A percentile compares a stretch with the other conserved stretches of the same genome.
phyloP scores from a whole-genome alignment of 2,329 filamentous ascomycete genomes.

The Colletotrichum chlorophyti region DNA sequence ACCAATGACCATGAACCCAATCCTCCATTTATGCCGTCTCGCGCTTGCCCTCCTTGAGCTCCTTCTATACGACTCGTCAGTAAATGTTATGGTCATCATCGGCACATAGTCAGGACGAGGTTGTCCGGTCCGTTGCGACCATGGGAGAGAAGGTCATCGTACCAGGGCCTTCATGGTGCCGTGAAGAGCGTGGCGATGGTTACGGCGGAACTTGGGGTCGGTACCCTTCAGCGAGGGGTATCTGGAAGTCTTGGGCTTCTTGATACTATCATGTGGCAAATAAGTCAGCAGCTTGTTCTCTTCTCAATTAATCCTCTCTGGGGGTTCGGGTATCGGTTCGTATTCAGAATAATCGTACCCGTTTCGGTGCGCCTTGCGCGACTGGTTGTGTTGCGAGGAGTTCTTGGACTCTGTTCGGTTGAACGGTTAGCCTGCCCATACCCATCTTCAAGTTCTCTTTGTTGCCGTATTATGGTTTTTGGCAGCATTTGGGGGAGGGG shows the following conservation, averaged over 20 bases:
- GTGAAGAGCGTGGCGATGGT: conserved; percentile 99
- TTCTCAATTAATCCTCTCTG: background rate
- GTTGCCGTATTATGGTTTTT: too few species aligned
- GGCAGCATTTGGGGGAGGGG: too few species aligned
- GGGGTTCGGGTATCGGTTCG: too few species aligned
- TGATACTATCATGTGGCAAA: conserved; percentile 72
- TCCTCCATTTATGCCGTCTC: conserved; percentile 71
- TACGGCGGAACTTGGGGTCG: conserved; percentile 99
- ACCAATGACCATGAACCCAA: conserved; percentile 15
- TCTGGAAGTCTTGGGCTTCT: conserved; percentile 99
- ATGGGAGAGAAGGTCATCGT: conserved; percentile 51
- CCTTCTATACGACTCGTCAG: conserved; percentile 74
- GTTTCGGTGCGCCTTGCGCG: conserved; percentile 98
- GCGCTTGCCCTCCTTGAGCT: conserved; percentile 95
- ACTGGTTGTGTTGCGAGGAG: conserved; percentile 99
- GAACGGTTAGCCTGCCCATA: background rate
- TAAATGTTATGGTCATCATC: conserved; percentile 9
- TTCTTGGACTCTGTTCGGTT: conserved; percentile 92
- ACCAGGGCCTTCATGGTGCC: conserved; percentile 98
- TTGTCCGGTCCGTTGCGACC: background rate
- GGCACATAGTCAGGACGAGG: background rate
- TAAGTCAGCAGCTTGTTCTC: background rate
- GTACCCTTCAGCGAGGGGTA: conserved; percentile 99
- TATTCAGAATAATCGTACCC: conserved; percentile 88
- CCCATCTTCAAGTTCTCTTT: too few species aligned